These are phyloP conservation scores for Solanum hybrid DNA, from an alignment of 305 asterid genomes.

Conservation along the genomic window DNA sequence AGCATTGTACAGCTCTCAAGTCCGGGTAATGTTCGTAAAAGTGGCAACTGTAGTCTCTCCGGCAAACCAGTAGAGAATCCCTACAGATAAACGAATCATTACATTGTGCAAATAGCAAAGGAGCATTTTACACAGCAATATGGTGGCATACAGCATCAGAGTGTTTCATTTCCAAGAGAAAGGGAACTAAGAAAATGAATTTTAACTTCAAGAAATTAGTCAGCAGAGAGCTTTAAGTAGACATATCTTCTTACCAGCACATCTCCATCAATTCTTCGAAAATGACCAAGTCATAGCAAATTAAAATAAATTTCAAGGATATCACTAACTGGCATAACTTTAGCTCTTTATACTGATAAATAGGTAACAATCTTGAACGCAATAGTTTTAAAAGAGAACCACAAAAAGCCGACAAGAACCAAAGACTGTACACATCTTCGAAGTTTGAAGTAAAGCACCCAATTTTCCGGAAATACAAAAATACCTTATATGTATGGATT, in stretches of 20 bases:
- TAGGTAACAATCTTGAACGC: not conserved
- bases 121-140: not conserved
- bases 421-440: not conserved
- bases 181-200: not conserved
- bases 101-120: not conserved
- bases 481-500: not conserved
- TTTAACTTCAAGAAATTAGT: not conserved
- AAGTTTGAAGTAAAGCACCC: not conserved
- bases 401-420: not conserved
- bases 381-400: not conserved
- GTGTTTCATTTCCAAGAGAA: not conserved
- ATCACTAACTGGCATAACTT: not conserved
- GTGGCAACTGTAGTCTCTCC: constrained; percentile 92
- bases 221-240: not conserved
- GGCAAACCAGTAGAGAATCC: constrained; percentile 99
- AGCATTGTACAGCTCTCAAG: constrained; percentile 95
- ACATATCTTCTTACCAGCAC: not conserved
- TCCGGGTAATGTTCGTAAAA: constrained; percentile 90
- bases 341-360: not conserved
- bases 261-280: not conserved
- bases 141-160: not conserved
- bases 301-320: not conserved
- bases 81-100: constrained; percentile 27
- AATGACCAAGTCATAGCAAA: not conserved
- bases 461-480: not conserved